Evolutionary conservation across 768 basidiomycete genomes (phyloP), one percentile per base, ranked within the genome.

Genomic region (Saitozyma sp.): DNA sequence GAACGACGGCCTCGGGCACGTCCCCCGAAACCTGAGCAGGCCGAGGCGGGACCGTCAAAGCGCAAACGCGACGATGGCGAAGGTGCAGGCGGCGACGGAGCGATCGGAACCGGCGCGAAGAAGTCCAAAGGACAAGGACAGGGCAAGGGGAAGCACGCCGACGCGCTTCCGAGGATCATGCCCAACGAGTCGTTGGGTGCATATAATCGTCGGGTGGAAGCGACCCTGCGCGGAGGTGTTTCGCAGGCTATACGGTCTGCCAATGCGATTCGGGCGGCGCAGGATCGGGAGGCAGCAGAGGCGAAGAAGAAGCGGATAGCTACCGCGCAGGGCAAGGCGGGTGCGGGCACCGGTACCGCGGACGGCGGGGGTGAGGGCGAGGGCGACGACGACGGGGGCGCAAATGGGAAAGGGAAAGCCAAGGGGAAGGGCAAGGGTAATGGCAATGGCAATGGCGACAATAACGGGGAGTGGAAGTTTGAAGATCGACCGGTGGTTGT

Each of bases 121-220:
- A 58, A 52, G 14, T 16, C 5, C 9, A 54, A 54, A 20, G 14
- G 17, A 42, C 57, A 54, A 20, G 14, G 17, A 42, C 57, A 62
- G 59, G 63, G 50, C 40, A 67, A 65, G 56, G 56, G 16, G 41
- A 59, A 56, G 37, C 38, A 59, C 9, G 52, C 37, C 29, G 52
- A 58, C 42, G 63, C 59, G 0, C 60, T 70, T 20, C 68, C 65
- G 4, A 62, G 56, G 40, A 79, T 79, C 41, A 19, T 67, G 49
- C 69, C 74, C 1, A 64, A 71, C 14, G 78, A 79, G 59, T 59
- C 67, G 8, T 57, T 79, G 20, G 73, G 71, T 11, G 74, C 76
- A 38, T 79, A 70, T 58, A 79, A 79, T 61, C 64, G 74, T n/a
- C 64, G 78, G 11, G 63, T 79, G 14, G 78, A 79, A 52, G 53